A percentile compares a stretch with the other conserved stretches of the same genome.
phyloP scores from a whole-genome alignment of 139 green algal genomes.

The Chlorella sp. region DNA sequence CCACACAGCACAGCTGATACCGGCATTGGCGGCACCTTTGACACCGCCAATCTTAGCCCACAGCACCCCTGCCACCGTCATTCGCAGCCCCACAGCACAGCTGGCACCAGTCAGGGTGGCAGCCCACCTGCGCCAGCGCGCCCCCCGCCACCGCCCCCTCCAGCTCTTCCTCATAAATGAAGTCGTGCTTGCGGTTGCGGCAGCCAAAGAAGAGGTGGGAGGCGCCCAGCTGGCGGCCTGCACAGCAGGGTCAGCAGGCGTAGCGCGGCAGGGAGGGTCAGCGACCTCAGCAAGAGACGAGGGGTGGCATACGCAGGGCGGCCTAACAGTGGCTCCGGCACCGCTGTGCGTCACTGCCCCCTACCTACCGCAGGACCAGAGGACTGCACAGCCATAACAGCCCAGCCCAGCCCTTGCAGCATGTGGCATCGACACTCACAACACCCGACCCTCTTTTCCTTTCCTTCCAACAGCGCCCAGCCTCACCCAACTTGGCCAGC shows the following conservation, averaged over 20 bases:
- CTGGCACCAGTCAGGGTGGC: background rate
- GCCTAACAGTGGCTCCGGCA: background rate
- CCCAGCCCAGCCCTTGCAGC: too few relatives aligned
- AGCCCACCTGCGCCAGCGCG: slow-evolving; percentile 53
- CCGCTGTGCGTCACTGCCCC: background rate
- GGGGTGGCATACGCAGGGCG: background rate
- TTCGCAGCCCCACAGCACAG: too few relatives aligned
- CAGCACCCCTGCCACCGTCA: too few relatives aligned
- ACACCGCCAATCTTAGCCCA: too few relatives aligned
- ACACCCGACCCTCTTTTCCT: too few relatives aligned
- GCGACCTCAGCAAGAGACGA: background rate
- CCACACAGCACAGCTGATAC: too few relatives aligned
- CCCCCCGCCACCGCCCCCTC: slow-evolving; percentile 58
- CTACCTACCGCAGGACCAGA: background rate
- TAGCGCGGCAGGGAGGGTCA: background rate
- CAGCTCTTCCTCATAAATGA: slow-evolving; percentile 90
- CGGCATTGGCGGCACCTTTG: too few relatives aligned
- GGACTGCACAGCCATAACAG: too few relatives aligned
- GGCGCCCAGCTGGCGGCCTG: slow-evolving; percentile 63
- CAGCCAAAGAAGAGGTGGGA: slow-evolving; percentile 93
- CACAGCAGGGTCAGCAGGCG: background rate
- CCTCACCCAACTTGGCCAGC: too few relatives aligned
- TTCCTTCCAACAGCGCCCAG: too few relatives aligned
- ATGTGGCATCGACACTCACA: too few relatives aligned
- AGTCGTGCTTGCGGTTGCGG: slow-evolving; percentile 78